These are phyloP conservation scores for Stemphylium vesicarium DNA, from an alignment of 2,329 filamentous ascomycete genomes.

Conservation along the genomic window DNA sequence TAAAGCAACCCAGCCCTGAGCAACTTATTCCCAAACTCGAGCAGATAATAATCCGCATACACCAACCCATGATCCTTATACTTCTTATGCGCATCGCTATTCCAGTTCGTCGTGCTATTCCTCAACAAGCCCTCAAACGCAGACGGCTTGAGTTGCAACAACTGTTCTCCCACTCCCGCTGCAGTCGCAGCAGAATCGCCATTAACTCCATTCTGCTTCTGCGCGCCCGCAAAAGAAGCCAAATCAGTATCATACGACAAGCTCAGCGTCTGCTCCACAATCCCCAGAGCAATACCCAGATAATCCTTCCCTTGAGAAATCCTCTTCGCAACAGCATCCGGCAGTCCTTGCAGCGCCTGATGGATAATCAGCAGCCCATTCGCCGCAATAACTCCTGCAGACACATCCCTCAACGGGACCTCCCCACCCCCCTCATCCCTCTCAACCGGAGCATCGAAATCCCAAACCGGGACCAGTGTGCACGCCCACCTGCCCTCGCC, in stretches of 20 bases:
- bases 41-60: constrained; percentile 59
- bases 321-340: background rate
- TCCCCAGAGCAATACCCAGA: constrained; percentile 25
- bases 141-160: constrained; percentile 33
- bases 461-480: constrained; percentile 55
- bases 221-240: constrained; percentile 27
- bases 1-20: constrained; percentile 43
- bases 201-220: constrained; percentile 22
- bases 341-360: constrained; percentile 39
- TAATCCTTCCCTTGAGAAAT: constrained; percentile 10
- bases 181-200: constrained; percentile 5
- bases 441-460: constrained; percentile 56
- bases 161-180: constrained; percentile 2
- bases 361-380: constrained; percentile 52
- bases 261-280: constrained; percentile 37
- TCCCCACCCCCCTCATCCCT: constrained; percentile 23
- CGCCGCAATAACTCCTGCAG: constrained; percentile 51
- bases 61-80: constrained; percentile 58
- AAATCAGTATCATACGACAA: constrained; percentile 40
- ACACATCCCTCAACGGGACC: constrained; percentile 47
- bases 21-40: constrained; percentile 57
- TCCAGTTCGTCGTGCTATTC: constrained; percentile 57
- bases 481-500: constrained; percentile 39
- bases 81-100: constrained; percentile 53
- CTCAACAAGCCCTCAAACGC: constrained; percentile 55